Base-by-base conservation (phyloP, 1,284 basidiomycete genomes). In the Pascua sp. region DNA sequence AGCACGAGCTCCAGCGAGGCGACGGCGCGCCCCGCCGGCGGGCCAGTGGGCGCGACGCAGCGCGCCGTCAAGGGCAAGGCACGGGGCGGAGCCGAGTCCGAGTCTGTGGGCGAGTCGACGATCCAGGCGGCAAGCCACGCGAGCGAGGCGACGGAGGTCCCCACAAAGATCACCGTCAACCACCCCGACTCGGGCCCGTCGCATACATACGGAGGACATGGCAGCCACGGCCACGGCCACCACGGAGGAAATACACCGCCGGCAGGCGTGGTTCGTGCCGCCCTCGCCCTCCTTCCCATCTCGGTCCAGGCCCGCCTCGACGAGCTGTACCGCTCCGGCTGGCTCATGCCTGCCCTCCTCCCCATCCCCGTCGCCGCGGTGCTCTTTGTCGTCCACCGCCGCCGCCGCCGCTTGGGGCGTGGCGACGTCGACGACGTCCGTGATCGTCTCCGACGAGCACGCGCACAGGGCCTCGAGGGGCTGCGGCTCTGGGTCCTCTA, bases 401-500 rank as follows among this genome's bases (percentile, higher is more conserved):
- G 58, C 17, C 43, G 51, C 12, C 41, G 55, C 42, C 42, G 50
- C 37, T 50, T 48, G 4, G 38, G 37, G 10, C 43, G 51, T 9
- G 17, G 16, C 17, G 49, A 45, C 24, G 17, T 50, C n/a, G 39
- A 45, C 41, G 49, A 50, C 17, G 61, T 63, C 11, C 48, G 57
- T 40, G 61, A 59, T 24, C 49, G 58, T 5, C 58, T 63, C 15
- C 42, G 55, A 41, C 55, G 55, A 8, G 61, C 53, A 5, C 50
- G 61, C 46, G 42, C 53, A 50, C 49, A 47, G 44, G 49, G 49
- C 44, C 48, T 56, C 52, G 47, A 47, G 44, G 49, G 49, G 42
- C 48, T 56, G 41, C 48, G 51, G 42, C 55, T 43, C 18, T 73
- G 69, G 71, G 9, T 70, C 7, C 46, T 43, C 39, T 69, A 56